A percentile compares a stretch with the other conserved stretches of the same genome.
Conservation (phyloP, 1,284 basidiomycete genomes). For the Ustilago curta region DNA sequence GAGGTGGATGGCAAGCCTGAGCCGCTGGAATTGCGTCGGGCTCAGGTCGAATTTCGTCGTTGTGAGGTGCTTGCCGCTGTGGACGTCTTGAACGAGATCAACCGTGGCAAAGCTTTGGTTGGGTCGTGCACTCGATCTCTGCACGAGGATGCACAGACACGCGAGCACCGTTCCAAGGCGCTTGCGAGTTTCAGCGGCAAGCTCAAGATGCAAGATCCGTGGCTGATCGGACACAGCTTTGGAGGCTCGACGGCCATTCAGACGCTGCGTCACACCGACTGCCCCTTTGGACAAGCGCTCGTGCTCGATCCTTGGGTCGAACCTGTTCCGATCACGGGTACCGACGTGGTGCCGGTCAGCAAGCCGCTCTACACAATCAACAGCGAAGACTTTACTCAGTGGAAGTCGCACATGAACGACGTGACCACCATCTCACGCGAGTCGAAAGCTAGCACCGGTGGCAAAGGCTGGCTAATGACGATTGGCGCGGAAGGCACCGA, state of each 20-base stretch:
- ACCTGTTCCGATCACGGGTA: conserved; percentile 33
- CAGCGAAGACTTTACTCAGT: conserved; percentile 59
- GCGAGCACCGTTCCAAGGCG: conserved; percentile 13
- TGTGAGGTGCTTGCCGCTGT: conserved; percentile 54
- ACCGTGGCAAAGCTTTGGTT: conserved; percentile 38
- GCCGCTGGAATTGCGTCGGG: conserved; percentile 32
- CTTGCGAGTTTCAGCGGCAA: conserved; percentile 39
- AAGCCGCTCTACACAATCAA: conserved; percentile 63
- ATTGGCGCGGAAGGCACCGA: conserved; percentile 51
- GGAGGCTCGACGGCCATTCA: conserved; percentile 56
- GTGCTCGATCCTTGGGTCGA: conserved; percentile 60
- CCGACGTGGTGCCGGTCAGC: conserved; percentile 29
- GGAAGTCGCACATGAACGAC: conserved; percentile 56
- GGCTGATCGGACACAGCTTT: conserved; percentile 59
- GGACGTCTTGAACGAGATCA: conserved; percentile 35
- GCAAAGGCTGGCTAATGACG: conserved; percentile 53
- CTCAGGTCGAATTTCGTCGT: conserved; percentile 55
- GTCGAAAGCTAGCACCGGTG: conserved; percentile 27
- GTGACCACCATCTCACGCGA: conserved; percentile 44
- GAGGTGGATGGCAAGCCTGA: conserved; percentile 48
- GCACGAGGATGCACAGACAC: conserved; percentile 23
- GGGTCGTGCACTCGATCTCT: conserved; percentile 30
- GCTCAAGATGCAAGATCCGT: conserved; percentile 41
- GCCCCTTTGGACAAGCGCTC: conserved; percentile 46
- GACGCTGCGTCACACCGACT: conserved; percentile 28